phyloP scores from a whole-genome alignment of 495 filamentous ascomycete species.

The Hyaloscypha variabilis region DNA sequence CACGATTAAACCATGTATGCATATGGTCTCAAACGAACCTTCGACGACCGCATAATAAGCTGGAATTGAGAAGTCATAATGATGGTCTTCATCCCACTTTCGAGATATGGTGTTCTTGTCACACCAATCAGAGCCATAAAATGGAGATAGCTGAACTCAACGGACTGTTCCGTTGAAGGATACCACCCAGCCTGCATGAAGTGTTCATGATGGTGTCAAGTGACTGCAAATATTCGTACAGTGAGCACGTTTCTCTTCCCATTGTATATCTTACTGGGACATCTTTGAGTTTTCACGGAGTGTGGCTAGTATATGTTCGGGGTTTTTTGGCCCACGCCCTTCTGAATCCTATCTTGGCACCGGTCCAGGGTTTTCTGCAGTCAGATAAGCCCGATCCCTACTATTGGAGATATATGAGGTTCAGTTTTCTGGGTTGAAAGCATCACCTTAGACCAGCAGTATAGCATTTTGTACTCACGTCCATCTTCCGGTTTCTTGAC shows the following conservation, averaged over 20 bases:
- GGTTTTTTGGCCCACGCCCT: neutral
- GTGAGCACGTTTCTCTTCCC: neutral
- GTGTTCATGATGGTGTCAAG: neutral
- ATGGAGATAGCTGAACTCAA: neutral
- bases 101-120: neutral
- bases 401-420: neutral
- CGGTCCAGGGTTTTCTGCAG: neutral
- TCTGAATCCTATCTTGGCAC: neutral
- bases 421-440: neutral
- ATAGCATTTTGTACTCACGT: neutral
- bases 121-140: neutral
- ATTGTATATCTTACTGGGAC: neutral
- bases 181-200: neutral
- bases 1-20: no score
- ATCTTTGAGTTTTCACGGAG: neutral
- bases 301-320: neutral
- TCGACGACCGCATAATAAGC: neutral
- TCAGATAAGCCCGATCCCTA: neutral
- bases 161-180: neutral
- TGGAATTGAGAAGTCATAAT: neutral
- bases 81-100: neutral
- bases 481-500: neutral
- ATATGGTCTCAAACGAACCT: no score
- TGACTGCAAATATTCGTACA: neutral
- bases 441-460: neutral